Base-by-base conservation (phyloP, 257 asterid genomes). In the Solanum corneliomulleri region DNA sequence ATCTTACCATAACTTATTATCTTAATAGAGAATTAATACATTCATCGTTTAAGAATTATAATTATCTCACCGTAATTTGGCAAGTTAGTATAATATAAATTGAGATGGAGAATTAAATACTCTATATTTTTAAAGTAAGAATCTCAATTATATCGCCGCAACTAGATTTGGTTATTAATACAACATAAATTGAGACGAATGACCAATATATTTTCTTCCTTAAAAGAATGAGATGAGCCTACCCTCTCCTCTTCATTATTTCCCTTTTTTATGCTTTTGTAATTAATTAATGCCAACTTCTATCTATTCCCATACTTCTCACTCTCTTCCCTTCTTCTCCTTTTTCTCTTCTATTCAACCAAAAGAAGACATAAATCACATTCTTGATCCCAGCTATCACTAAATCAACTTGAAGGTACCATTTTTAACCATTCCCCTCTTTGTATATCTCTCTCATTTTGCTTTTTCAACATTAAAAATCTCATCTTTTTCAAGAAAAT, bases 251-350 rank as follows among this genome's bases (percentile, higher is more conserved):
- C 89, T 60, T 14, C 47, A 7, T 1, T 42, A 35, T 10, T 87
- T 31, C 29, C 71, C 3, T 88, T n/a, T 91, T 92, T 89, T 97
- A 90, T 93, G 97, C 94, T 91, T 90, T 89, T 84, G 90, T 93
- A 90, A 90, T 94, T 86, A 95, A 92, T 93, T 92, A 93, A 91
- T 68, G 90, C 85, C 91, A 89, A 77, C 92, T 74, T 49, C 91
- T 83, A 84, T 77, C 39, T 77, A 37, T 60, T 83, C 35, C 87
- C 87, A 82, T 74, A 78, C 41, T 35, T 45, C 52, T 41, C 85
- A 72, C 1, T 27, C 25, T 86, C 89, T 82, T 84, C 89, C 89
- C 80, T 87, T 89, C 86, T 75, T 88, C 82, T 84, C 41, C 45
- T 35, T 72, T 84, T 84, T 87, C 62, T 81, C 64, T 84, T 83